Evolutionary conservation across 208 protist species (phyloP).

Genomic region (Trypanosoma avium): DNA sequence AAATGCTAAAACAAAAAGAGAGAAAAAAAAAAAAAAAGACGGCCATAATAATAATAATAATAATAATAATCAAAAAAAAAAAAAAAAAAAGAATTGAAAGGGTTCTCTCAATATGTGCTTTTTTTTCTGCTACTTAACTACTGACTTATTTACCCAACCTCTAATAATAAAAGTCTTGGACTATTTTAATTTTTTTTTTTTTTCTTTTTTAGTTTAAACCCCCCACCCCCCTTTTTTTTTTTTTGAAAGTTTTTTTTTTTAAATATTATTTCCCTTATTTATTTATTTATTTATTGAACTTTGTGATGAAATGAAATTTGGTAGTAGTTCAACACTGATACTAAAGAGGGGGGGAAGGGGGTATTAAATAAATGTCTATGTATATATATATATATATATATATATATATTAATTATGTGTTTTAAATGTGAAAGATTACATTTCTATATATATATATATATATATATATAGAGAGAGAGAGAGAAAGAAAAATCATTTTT

Average conservation of each 20-base stretch:
- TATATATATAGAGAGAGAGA: no score
- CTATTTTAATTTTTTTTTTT: not conserved
- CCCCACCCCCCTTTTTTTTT: not conserved
- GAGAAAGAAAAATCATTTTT: no score
- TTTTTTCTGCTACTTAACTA: no score
- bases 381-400: constrained; percentile 1
- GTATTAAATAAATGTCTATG: not conserved
- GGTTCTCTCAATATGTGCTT: no score
- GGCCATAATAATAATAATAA: no score
- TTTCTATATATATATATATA: no score
- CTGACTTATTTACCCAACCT: no score
- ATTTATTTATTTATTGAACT: not conserved
- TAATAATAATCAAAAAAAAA: no score
- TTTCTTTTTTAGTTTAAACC: not conserved
- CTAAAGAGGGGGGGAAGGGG: not conserved
- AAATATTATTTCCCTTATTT: not conserved
- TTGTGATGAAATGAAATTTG: not conserved
- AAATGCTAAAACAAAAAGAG: no score
- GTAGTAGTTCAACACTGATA: not conserved
- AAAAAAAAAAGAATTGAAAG: no score
- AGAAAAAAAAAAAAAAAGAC: no score
- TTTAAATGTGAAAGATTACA: not conserved
- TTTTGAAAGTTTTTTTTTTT: not conserved
- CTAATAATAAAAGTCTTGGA: no score
- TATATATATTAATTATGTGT: constrained; percentile 1